These are phyloP conservation scores for Grosmannia clavigera DNA, from an alignment of 2,329 filamentous ascomycete genomes.

Conservation along the genomic window DNA sequence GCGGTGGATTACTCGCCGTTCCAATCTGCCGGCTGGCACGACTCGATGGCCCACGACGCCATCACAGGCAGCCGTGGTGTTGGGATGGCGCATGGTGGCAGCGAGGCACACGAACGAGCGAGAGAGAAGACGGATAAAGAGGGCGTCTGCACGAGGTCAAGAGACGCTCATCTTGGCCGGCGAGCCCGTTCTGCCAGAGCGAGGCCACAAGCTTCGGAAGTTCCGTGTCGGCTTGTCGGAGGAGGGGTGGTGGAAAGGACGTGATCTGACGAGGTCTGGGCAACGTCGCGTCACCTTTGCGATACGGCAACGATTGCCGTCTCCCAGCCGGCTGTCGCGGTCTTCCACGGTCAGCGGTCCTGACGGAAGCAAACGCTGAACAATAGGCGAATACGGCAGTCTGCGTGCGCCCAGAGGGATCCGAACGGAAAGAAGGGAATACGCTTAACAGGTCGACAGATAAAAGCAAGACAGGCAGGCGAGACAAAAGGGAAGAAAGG, in stretches of 20 bases:
- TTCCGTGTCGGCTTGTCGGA: no score
- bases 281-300: background rate
- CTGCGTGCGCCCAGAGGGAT: background rate
- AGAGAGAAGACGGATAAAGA: background rate
- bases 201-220: background rate
- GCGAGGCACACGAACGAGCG: background rate
- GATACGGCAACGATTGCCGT: background rate
- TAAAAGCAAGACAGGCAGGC: background rate
- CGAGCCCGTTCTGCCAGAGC: conserved; percentile 4
- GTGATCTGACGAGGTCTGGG: background rate
- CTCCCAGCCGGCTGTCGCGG: background rate
- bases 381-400: no score
- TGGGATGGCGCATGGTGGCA: background rate
- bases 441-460: background rate
- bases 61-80: background rate
- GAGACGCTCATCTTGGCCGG: conserved; percentile 4
- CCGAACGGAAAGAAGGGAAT: background rate
- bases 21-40: background rate
- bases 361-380: background rate
- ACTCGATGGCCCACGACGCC: background rate
- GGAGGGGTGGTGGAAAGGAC: background rate
- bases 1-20: background rate
- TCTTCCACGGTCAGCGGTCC: background rate
- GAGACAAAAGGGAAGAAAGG: background rate
- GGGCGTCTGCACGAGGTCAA: background rate